These are phyloP conservation scores for Aspergillus avenaceus DNA, from an alignment of 495 filamentous ascomycete genomes.

Conservation along the genomic window DNA sequence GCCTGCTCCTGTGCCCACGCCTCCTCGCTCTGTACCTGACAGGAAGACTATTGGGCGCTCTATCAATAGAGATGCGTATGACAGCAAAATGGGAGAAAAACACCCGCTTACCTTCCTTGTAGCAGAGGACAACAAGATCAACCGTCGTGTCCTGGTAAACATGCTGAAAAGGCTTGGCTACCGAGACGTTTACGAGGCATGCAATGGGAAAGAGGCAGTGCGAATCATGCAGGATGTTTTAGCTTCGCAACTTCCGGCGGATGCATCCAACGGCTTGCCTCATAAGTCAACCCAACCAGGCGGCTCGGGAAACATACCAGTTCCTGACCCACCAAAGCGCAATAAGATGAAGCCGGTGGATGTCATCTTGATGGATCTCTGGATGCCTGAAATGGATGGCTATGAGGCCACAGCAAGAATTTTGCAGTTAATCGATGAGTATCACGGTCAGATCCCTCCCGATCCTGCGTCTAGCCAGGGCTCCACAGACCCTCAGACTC, in stretches of 20 bases:
- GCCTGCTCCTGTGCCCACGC: constrained; percentile 23
- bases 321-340: constrained; percentile 12
- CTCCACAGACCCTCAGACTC: neutral
- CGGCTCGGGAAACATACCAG: constrained; percentile 3
- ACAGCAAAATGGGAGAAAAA: constrained; percentile 49
- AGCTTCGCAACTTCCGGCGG: constrained; percentile 16
- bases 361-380: constrained; percentile 76
- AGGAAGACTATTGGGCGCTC: constrained; percentile 13
- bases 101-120: constrained; percentile 68
- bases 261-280: neutral
- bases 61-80: constrained; percentile 27
- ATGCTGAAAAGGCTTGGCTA: constrained; percentile 73
- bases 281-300: neutral
- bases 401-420: constrained; percentile 70
- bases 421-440: constrained; percentile 46
- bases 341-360: constrained; percentile 49
- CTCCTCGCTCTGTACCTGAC: constrained; percentile 20
- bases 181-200: constrained; percentile 59
- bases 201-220: constrained; percentile 71
- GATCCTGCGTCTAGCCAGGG: constrained; percentile 2
- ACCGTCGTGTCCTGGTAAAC: constrained; percentile 66
- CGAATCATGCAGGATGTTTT: constrained; percentile 51
- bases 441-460: constrained; percentile 17
- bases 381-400: constrained; percentile 84
- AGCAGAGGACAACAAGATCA: constrained; percentile 78